Percentiles rank a stretch among this genome's conserved stretches.
These are phyloP conservation scores for Zymoseptoria crescenta DNA, from an alignment of 2,329 filamentous ascomycete species.

Conservation along the genomic window DNA sequence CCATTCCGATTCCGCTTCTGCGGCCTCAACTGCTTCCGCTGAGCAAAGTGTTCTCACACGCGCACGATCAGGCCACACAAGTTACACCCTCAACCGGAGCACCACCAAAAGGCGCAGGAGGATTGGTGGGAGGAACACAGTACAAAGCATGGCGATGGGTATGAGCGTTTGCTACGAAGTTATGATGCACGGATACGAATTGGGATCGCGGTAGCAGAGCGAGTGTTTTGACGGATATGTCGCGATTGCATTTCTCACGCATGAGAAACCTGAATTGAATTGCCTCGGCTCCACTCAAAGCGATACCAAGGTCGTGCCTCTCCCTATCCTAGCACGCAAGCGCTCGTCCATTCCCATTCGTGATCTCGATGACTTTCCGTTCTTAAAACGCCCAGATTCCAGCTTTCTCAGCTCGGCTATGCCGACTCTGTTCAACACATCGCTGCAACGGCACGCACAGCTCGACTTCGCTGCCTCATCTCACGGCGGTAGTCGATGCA, in stretches of 20 bases:
- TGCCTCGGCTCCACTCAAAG: neutral
- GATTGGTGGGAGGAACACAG: neutral
- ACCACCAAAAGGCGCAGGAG: neutral
- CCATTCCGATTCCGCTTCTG: conserved; percentile 46
- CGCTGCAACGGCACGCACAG: neutral
- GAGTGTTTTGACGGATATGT: neutral
- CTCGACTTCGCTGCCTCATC: too few species aligned
- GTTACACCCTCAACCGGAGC: neutral
- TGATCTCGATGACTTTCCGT: neutral
- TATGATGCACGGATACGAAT: neutral
- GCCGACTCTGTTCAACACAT: neutral
- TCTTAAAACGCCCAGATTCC: neutral
- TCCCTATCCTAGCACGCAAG: neutral
- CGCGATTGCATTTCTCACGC: neutral
- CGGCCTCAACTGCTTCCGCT: conserved; percentile 44
- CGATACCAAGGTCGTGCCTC: neutral
- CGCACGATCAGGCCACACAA: neutral
- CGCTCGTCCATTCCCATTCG: neutral
- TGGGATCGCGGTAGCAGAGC: neutral
- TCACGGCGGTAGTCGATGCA: too few species aligned
- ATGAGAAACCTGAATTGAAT: neutral
- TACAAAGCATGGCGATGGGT: neutral
- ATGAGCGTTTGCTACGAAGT: neutral
- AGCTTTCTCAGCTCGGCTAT: neutral
- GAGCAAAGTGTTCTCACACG: conserved; percentile 2